Evolutionary conservation across 2,329 filamentous ascomycete genomes (phyloP).

Genomic region (Fusarium falciforme): DNA sequence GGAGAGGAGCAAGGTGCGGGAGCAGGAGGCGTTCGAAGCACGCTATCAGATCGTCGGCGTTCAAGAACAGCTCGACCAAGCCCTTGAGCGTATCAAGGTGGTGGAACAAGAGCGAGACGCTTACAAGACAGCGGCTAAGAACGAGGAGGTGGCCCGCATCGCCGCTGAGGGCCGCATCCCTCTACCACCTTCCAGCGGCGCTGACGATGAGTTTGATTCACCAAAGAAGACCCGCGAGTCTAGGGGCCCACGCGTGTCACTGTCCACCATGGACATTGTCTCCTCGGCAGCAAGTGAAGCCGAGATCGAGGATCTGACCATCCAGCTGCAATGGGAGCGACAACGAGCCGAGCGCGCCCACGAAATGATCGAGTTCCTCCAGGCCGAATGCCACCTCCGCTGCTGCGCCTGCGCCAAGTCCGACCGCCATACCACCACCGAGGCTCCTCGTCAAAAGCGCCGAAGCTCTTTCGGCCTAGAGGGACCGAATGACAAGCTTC

Average conservation of each 20-base stretch:
- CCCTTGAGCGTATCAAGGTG: constrained; percentile 71
- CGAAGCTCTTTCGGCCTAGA: constrained; percentile 41
- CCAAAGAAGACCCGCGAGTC: constrained; percentile 60
- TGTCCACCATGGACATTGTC: constrained; percentile 61
- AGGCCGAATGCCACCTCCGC: constrained; percentile 77
- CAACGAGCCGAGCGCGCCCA: constrained; percentile 75
- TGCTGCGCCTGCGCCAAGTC: constrained; percentile 70
- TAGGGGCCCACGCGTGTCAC: constrained; percentile 57
- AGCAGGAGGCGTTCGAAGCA: constrained; percentile 76
- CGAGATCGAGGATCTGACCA: constrained; percentile 68
- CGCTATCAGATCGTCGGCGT: constrained; percentile 73
- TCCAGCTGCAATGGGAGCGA: constrained; percentile 67
- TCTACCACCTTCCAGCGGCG: constrained; percentile 65
- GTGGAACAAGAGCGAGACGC: constrained; percentile 81
- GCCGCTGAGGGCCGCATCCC: constrained; percentile 78
- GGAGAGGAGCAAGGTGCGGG: constrained; percentile 68
- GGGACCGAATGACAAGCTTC: constrained; percentile 47
- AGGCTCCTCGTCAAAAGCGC: constrained; percentile 37
- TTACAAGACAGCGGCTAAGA: constrained; percentile 76
- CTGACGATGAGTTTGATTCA: constrained; percentile 71
- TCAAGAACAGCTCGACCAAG: constrained; percentile 74
- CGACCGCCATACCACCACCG: constrained; percentile 24
- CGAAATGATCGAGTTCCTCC: constrained; percentile 80
- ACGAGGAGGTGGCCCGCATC: constrained; percentile 78
- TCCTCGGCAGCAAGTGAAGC: constrained; percentile 67